Evolutionary conservation across 768 basidiomycete genomes (phyloP).

Genomic region (Lanmaoa rubissima): DNA sequence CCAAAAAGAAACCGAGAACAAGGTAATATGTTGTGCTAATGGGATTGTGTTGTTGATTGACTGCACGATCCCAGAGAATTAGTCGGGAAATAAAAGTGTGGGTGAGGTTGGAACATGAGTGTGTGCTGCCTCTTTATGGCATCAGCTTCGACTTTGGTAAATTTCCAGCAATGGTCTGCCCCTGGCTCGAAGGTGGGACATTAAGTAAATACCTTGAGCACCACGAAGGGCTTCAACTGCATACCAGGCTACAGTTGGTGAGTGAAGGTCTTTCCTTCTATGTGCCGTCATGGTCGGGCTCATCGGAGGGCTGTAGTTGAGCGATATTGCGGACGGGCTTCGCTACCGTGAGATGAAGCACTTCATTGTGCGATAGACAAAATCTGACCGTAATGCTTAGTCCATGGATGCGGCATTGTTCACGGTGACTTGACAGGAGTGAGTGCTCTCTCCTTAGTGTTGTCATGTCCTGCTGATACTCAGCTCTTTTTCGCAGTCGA

Average conservation of each 20-base stretch:
- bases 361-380: neutral
- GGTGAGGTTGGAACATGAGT: slow-evolving; percentile 27
- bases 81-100: slow-evolving; percentile 24
- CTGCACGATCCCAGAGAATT: slow-evolving; percentile 4
- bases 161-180: slow-evolving; percentile 34
- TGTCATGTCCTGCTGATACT: neutral
- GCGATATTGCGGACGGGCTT: slow-evolving; percentile 22
- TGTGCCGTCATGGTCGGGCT: neutral
- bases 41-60: neutral
- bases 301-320: slow-evolving; percentile 8
- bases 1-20: slow-evolving; percentile 8
- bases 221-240: slow-evolving; percentile 4
- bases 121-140: slow-evolving; percentile 30
- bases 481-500: slow-evolving; percentile 24
- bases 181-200: slow-evolving; percentile 33
- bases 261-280: neutral
- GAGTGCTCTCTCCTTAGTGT: neutral
- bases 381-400: slow-evolving; percentile 4
- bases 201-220: slow-evolving; percentile 24
- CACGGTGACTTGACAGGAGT: slow-evolving; percentile 49
- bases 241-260: slow-evolving; percentile 16
- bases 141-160: slow-evolving; percentile 30
- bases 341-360: slow-evolving; percentile 16
- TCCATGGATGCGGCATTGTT: slow-evolving; percentile 31
- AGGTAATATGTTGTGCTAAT: slow-evolving; percentile 1